Base-by-base conservation (phyloP, 352 stramenopile genomes). In the Phytophthora sojae region DNA sequence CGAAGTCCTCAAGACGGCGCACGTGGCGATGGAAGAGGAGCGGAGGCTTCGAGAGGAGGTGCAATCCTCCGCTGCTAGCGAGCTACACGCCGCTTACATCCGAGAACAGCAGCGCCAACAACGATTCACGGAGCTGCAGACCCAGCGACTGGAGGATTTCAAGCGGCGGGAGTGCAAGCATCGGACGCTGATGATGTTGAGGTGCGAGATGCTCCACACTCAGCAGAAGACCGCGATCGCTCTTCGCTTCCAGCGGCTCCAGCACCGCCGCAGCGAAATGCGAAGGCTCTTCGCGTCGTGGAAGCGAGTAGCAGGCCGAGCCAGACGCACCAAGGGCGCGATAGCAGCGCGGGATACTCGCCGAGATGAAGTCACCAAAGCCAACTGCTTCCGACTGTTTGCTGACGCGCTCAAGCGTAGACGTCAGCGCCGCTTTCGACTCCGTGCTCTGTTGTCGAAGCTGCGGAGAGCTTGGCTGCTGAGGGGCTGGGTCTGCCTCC, bases 21-120 rank as follows among this genome's bases (percentile, higher is more conserved):
- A 80, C 8, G 8, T 50, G 2, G 78, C 80, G 4, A 72, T 90
- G 55, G 76, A 88, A 44, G 82, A 90, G 59, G 80, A 90, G 67
- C 72, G 67, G 23, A 63, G 58, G 15, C 63, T 81, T 23, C 73
- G 81, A 59, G 39, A 70, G 19, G 51, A 85, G 19, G 70, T 79
- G n/a, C 75, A 89, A 32, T 62, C 72, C 39, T 73, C 74, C 1
- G 67, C 61, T 6, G 56, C 80, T n/a, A 57, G 44, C 6, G 80
- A 83, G 49, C 63, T 88, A 17, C 73, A 85, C 32, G 52, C 50
- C 23, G 52, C 60, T 5, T 80, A 75, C 23, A 39, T 62, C 0
- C 53, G 54, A n/a, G 69, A 84, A 17, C 60, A 80, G 29, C 61
- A 73, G 3, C 56, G 58, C 29, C 55, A 77, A 26, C 21, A 60